Percentiles rank a stretch among this genome's conserved stretches.
These are phyloP conservation scores for Halteria grandinella DNA, from an alignment of 73 alveolate genomes.

Conservation along the genomic window DNA sequence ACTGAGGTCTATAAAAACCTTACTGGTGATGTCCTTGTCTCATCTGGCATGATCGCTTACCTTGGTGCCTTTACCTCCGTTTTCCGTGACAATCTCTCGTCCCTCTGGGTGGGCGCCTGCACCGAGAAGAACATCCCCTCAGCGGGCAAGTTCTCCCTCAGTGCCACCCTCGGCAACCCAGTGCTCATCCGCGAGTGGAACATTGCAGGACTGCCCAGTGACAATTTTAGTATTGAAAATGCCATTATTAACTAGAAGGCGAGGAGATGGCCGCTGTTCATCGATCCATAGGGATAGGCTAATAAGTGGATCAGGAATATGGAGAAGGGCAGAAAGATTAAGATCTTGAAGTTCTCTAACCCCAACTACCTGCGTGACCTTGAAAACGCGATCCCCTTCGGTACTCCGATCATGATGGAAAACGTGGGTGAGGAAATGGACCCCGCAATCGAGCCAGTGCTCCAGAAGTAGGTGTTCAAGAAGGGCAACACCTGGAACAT, in stretches of 20 bases:
- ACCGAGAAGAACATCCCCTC: conserved; percentile 90
- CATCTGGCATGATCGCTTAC: conserved; percentile 98
- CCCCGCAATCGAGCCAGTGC: conserved; percentile 97
- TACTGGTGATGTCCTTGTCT: conserved; percentile 97
- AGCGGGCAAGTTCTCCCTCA: conserved; percentile 85
- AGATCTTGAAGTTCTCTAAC: conserved; percentile 87
- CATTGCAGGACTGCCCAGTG: conserved; percentile 98
- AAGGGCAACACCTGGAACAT: conserved; percentile 92
- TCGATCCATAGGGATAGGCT: conserved; percentile 97
- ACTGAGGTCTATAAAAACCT: no score
- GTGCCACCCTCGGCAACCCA: conserved; percentile 97
- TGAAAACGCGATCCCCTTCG: conserved; percentile 90
- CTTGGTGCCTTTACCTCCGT: conserved; percentile 97
- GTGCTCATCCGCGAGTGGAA: conserved; percentile 98
- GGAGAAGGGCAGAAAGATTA: conserved; percentile 64
- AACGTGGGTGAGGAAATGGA: conserved; percentile 89
- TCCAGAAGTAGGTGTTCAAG: conserved; percentile 92
- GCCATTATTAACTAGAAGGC: conserved; percentile 95
- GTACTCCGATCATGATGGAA: conserved; percentile 95
- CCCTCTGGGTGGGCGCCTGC: conserved; percentile 93
- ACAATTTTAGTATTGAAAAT: conserved; percentile 96
- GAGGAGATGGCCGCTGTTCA: conserved; percentile 97
- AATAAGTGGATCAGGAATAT: conserved; percentile 77
- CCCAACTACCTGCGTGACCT: conserved; percentile 83
- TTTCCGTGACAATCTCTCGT: conserved; percentile 81